Evolutionary conservation across 1,284 basidiomycete species (phyloP).

Genomic region (Ceratobasidium sp.): DNA sequence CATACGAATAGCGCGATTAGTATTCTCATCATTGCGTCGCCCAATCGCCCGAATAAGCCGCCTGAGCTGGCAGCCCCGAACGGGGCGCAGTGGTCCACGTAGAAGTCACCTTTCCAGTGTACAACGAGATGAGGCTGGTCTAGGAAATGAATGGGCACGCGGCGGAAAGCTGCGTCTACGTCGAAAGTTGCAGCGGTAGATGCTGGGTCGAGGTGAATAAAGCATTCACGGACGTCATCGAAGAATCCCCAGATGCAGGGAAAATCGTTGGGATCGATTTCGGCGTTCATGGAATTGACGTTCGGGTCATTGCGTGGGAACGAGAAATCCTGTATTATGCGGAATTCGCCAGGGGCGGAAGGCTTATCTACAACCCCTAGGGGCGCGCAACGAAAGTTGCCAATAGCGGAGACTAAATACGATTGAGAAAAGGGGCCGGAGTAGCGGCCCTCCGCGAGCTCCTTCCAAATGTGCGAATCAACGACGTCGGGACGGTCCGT

Average conservation of each 20-base stretch:
- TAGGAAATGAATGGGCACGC: constrained; percentile 51
- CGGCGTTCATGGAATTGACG: constrained; percentile 50
- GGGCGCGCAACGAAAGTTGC: background rate
- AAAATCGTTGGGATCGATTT: constrained; percentile 51
- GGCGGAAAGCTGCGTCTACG: constrained; percentile 53
- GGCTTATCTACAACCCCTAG: background rate
- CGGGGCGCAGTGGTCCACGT: constrained; percentile 50
- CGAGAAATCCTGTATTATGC: constrained; percentile 4
- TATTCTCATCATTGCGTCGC: constrained; percentile 49
- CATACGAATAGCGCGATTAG: constrained; percentile 47
- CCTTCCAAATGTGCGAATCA: background rate
- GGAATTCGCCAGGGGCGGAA: background rate
- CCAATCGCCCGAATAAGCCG: constrained; percentile 54
- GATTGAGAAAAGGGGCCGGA: background rate
- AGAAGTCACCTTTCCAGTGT: constrained; percentile 49
- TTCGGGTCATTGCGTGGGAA: background rate
- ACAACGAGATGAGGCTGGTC: constrained; percentile 52
- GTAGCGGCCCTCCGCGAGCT: background rate
- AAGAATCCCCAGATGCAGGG: constrained; percentile 57
- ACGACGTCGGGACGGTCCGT: background rate
- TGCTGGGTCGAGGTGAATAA: constrained; percentile 51
- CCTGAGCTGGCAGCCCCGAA: constrained; percentile 54
- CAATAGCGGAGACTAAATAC: too few species aligned
- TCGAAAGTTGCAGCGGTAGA: constrained; percentile 54
- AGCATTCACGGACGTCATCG: constrained; percentile 47